A percentile compares a stretch with the other conserved stretches of the same genome.
Conservation (phyloP, 2,329 filamentous ascomycete genomes). For the Botrytis galanthina region DNA sequence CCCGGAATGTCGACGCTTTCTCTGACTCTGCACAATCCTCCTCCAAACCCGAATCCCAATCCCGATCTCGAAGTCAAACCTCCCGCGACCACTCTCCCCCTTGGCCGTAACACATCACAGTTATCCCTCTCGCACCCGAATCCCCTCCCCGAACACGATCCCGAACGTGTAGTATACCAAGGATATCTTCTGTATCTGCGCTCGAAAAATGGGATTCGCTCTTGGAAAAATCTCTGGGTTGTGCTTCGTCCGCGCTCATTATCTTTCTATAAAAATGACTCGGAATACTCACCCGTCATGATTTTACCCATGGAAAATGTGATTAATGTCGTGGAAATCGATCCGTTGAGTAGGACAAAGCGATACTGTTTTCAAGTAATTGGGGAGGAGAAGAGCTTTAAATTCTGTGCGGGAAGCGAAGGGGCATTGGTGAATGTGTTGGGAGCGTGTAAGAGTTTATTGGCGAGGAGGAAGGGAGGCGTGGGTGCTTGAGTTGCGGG, state of each 20-base stretch:
- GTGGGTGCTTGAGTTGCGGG: conserved; percentile 18
- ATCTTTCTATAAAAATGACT: conserved; percentile 88
- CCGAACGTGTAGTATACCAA: conserved; percentile 90
- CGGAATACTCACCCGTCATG: conserved; percentile 82
- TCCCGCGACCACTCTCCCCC: conserved; percentile 37
- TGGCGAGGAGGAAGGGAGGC: conserved; percentile 65
- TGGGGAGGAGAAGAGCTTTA: conserved; percentile 81
- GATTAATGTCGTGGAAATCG: conserved; percentile 89
- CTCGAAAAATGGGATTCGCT: conserved; percentile 76
- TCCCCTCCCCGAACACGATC: conserved; percentile 54
- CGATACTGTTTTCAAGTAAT: conserved; percentile 88
- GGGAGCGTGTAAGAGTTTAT: conserved; percentile 84
- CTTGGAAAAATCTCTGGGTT: conserved; percentile 95
- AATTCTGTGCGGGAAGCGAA: conserved; percentile 76
- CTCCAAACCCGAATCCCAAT: background rate
- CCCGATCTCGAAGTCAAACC: conserved; percentile 36
- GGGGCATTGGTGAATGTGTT: conserved; percentile 80
- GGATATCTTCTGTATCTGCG: conserved; percentile 85
- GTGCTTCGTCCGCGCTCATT: conserved; percentile 83
- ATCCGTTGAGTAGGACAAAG: conserved; percentile 82
- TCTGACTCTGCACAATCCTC: conserved; percentile 34
- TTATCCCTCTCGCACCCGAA: conserved; percentile 50
- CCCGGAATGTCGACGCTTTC: conserved; percentile 35
- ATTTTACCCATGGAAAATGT: conserved; percentile 77
- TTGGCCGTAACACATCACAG: conserved; percentile 59